Evolutionary conservation across 345 rosid genomes (phyloP).

Genomic region (Murraya paniculata): DNA sequence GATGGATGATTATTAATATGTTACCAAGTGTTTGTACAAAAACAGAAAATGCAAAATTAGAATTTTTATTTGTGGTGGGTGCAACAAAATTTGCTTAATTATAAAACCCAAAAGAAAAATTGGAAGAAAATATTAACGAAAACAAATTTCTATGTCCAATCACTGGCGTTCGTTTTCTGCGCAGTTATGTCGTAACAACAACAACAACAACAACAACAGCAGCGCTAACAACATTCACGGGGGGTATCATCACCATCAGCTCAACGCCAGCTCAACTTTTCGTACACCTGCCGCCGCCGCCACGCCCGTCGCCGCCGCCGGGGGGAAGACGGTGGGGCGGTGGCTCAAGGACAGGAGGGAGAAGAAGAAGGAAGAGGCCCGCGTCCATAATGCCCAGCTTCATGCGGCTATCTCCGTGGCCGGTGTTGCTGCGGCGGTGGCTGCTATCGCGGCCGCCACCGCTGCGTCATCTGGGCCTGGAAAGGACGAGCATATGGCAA

Average conservation of each 20-base stretch:
- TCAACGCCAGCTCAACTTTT: constrained; percentile 21
- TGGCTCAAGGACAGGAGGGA: constrained; percentile 83
- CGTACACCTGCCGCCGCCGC: constrained; percentile 35
- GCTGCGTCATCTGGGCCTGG: constrained; percentile 60
- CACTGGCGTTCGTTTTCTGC: background rate
- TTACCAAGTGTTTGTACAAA: background rate
- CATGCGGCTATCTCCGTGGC: constrained; percentile 80
- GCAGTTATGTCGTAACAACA: constrained; percentile 64
- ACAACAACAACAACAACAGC: constrained; percentile 28
- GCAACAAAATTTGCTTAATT: background rate
- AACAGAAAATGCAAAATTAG: background rate
- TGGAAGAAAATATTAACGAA: too few relatives aligned
- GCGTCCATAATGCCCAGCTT: constrained; percentile 82
- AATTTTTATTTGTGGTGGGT: background rate
- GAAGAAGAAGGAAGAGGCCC: constrained; percentile 81
- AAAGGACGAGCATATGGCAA: constrained; percentile 75
- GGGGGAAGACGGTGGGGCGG: constrained; percentile 81
- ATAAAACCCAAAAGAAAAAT: background rate
- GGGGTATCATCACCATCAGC: background rate
- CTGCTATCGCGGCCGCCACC: constrained; percentile 80
- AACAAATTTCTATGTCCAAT: background rate
- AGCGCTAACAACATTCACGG: constrained; percentile 10
- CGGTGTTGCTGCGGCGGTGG: constrained; percentile 81
- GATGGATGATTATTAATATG: background rate
- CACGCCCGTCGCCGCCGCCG: constrained; percentile 27